Evolutionary conservation across 768 basidiomycete genomes (phyloP).

Genomic region (Suillus subalutaceus): DNA sequence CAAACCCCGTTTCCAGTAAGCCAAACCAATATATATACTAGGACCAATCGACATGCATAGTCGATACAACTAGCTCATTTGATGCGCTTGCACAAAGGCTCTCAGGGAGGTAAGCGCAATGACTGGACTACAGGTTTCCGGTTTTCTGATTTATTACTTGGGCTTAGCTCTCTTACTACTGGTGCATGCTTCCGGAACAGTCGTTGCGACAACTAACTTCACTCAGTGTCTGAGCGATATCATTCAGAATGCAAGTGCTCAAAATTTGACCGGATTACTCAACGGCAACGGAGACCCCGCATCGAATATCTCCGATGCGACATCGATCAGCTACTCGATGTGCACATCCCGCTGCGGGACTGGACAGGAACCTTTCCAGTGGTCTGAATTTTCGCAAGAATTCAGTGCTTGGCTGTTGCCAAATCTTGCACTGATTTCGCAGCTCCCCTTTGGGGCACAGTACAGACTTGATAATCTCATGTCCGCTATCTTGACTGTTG

Average conservation of each 20-base stretch:
- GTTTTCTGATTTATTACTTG: neutral
- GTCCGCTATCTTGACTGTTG: slow-evolving; percentile 45
- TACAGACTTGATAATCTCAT: slow-evolving; percentile 44
- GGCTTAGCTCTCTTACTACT: neutral
- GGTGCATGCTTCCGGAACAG: neutral
- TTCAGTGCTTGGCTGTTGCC: slow-evolving; percentile 51
- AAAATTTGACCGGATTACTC: slow-evolving; percentile 5
- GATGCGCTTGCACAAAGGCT: neutral
- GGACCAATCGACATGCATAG: neutral
- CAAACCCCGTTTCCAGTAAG: too few species aligned
- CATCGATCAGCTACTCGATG: slow-evolving; percentile 15
- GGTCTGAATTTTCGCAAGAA: slow-evolving; percentile 34
- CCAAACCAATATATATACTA: neutral
- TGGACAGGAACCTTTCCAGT: slow-evolving; percentile 20
- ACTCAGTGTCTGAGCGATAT: slow-evolving; percentile 18
- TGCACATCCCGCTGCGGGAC: slow-evolving; percentile 18
- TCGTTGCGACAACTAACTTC: slow-evolving; percentile 7
- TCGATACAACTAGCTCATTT: neutral
- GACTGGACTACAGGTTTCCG: neutral
- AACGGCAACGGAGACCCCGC: neutral
- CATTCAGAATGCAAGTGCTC: slow-evolving; percentile 8
- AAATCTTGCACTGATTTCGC: slow-evolving; percentile 50
- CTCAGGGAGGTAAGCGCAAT: neutral
- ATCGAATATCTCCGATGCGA: neutral
- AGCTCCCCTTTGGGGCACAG: slow-evolving; percentile 49